Base-by-base conservation (phyloP, 2,329 filamentous ascomycete genomes). In the Claviceps paspali region DNA sequence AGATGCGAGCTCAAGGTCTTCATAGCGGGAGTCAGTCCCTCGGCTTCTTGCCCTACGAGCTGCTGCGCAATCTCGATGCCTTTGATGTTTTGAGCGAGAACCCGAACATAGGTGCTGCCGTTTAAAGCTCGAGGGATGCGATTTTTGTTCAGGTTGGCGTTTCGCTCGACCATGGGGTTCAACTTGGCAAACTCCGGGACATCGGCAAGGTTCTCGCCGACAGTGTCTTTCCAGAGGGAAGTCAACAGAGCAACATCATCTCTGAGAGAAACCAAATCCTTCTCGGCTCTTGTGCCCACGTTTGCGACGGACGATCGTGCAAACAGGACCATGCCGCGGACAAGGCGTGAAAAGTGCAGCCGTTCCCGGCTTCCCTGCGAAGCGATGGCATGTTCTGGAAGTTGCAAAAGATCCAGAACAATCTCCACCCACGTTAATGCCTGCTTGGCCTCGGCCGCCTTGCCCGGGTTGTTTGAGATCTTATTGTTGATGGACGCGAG, bases 351-450 rank as follows among this genome's bases (percentile, higher is more conserved):
- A 19, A 46, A 45, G 34, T 54, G 47, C 28, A 51, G 36, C 27
- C 43, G 44, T 28, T 51, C 38, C 15, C 41, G 41, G 0, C 41
- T 38, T 24, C 43, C 39, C 33, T 36, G 35, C 41, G 38, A 41
- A 7, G 41, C 29, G 2, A 40, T 43, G 23, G 47, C 39, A 50
- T 71, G 68, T 17, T 50, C 52, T 11, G 59, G 50, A 19, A 62
- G 55, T 45, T 70, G 56, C 30, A 73, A 51, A 42, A 73, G 49
- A 32, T 73, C 67, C 38, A 72, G 42, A 12, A 75, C 52, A 40
- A 62, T 51, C 41, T 67, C 60, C 6, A 59, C 56, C 61, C 64
- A 66, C 41, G 50, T 57, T 36, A 67, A 52, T 2, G 67, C 63
- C 51, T 62, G 53, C 29, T 50, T 49, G 11, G 64, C 64, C 48